Evolutionary conservation across 352 stramenopile species (phyloP).

Genomic region (Pythium pectinolyticum): DNA sequence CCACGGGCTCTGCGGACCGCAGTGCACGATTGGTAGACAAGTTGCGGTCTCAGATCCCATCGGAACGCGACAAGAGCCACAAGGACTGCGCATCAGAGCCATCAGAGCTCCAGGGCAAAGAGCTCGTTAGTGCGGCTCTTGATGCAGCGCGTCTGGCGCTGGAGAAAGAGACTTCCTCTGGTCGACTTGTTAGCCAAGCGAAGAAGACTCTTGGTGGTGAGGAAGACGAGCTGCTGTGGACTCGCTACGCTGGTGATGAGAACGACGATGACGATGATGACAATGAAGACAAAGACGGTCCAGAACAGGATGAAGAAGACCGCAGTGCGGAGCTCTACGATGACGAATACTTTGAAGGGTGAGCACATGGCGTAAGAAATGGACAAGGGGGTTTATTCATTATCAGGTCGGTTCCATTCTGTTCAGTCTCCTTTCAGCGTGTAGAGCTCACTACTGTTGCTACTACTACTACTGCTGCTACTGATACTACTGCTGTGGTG

Average conservation of each 20-base stretch:
- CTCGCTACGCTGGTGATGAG: slow-evolving; percentile 19
- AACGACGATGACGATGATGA: slow-evolving; percentile 9
- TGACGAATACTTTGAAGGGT: slow-evolving; percentile 30
- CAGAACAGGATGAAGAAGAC: slow-evolving; percentile 16
- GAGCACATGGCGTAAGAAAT: too few relatives aligned
- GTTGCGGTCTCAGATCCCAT: slow-evolving; percentile 49
- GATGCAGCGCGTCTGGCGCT: slow-evolving; percentile 16
- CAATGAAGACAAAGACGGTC: slow-evolving; percentile 12
- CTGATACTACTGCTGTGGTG: too few relatives aligned
- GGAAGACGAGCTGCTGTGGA: slow-evolving; percentile 33
- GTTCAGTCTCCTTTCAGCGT: too few relatives aligned
- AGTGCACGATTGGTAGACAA: slow-evolving; percentile 52
- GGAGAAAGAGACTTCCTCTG: neutral
- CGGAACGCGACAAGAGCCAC: slow-evolving; percentile 28
- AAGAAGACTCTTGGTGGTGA: slow-evolving; percentile 23
- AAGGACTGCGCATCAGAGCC: neutral
- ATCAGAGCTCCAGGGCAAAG: slow-evolving; percentile 9
- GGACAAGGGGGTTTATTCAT: too few relatives aligned
- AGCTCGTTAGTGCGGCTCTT: slow-evolving; percentile 17
- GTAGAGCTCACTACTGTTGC: too few relatives aligned
- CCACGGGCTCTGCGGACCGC: slow-evolving; percentile 11
- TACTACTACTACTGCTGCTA: too few relatives aligned
- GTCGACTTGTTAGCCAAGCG: neutral
- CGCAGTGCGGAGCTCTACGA: slow-evolving; percentile 27
- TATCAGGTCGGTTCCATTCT: too few relatives aligned